These are phyloP conservation scores for Wallemia ichthyophaga DNA, from an alignment of 1,284 basidiomycete species.

Conservation along the genomic window DNA sequence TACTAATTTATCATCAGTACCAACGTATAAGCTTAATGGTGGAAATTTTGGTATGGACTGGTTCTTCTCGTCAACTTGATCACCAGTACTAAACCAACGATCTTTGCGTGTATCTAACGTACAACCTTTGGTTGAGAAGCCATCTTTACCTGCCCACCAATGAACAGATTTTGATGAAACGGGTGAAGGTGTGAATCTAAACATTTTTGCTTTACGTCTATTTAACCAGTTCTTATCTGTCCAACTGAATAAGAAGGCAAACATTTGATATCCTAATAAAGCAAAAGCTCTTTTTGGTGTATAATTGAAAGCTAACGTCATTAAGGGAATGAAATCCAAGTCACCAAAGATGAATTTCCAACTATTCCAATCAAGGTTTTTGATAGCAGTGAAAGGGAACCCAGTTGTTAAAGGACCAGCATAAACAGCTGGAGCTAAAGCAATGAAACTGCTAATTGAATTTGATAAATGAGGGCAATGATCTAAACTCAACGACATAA, in stretches of 20 bases:
- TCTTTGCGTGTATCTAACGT: slow-evolving; percentile 22
- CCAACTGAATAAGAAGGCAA: slow-evolving; percentile 30
- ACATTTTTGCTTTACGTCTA: slow-evolving; percentile 29
- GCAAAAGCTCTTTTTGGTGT: slow-evolving; percentile 21
- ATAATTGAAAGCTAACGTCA: slow-evolving; percentile 28
- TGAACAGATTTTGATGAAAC: slow-evolving; percentile 17
- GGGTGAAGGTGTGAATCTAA: slow-evolving; percentile 30
- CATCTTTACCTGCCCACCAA: slow-evolving; percentile 28
- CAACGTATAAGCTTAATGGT: slow-evolving; percentile 25
- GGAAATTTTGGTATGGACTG: slow-evolving; percentile 22
- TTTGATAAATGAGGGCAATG: slow-evolving; percentile 27
- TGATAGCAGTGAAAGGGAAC: slow-evolving; percentile 25
- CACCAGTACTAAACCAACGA: slow-evolving; percentile 18
- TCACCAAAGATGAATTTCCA: slow-evolving; percentile 26
- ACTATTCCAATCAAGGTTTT: slow-evolving; percentile 22
- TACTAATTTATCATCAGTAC: slow-evolving; percentile 23
- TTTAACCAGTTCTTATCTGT: slow-evolving; percentile 22
- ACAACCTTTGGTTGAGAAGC: slow-evolving; percentile 27
- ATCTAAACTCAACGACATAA: slow-evolving; percentile 25
- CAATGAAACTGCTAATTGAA: slow-evolving; percentile 26
- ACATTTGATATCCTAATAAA: slow-evolving; percentile 26
- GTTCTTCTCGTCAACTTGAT: not conserved
- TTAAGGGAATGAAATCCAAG: slow-evolving; percentile 30
- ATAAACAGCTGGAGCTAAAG: slow-evolving; percentile 29
- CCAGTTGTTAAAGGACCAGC: slow-evolving; percentile 27